Percentiles rank a stretch among this genome's conserved stretches.
These are phyloP conservation scores for cucumber (Cucumis sativus) DNA, from an alignment of 306 rosid species.

Conservation along the genomic window DNA sequence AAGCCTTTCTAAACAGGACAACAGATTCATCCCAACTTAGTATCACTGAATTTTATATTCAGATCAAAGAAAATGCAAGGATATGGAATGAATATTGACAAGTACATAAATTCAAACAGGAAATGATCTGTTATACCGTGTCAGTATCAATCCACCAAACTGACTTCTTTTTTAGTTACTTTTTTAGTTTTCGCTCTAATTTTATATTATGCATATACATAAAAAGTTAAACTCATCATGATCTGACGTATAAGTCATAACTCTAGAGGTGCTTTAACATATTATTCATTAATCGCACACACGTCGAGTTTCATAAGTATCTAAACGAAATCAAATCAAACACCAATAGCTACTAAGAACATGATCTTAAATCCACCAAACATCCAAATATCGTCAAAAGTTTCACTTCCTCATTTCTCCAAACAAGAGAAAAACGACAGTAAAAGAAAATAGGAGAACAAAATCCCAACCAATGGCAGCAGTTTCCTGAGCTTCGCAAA, in stretches of 20 bases:
- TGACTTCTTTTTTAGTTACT: neutral
- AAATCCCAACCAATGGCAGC: constrained; percentile 48
- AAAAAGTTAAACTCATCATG: neutral
- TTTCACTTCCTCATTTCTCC: neutral
- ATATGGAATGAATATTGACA: neutral
- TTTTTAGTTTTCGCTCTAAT: neutral
- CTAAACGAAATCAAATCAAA: neutral
- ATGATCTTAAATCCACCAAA: neutral
- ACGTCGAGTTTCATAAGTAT: neutral
- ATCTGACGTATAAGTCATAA: neutral
- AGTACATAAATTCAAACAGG: neutral
- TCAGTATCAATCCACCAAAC: neutral
- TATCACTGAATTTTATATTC: neutral
- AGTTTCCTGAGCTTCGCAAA: constrained; percentile 66
- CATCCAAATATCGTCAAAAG: neutral
- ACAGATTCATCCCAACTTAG: neutral
- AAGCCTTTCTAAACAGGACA: neutral
- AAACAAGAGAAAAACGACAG: neutral
- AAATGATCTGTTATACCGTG: neutral
- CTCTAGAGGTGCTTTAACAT: neutral
- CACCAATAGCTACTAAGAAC: neutral
- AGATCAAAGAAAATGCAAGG: neutral
- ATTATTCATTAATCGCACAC: neutral
- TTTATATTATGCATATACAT: neutral
- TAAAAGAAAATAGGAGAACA: neutral